A percentile compares a stretch with the other conserved stretches of the same genome.
phyloP scores from a whole-genome alignment of 2,329 filamentous ascomycete species.

The Microcyclosporella mali region DNA sequence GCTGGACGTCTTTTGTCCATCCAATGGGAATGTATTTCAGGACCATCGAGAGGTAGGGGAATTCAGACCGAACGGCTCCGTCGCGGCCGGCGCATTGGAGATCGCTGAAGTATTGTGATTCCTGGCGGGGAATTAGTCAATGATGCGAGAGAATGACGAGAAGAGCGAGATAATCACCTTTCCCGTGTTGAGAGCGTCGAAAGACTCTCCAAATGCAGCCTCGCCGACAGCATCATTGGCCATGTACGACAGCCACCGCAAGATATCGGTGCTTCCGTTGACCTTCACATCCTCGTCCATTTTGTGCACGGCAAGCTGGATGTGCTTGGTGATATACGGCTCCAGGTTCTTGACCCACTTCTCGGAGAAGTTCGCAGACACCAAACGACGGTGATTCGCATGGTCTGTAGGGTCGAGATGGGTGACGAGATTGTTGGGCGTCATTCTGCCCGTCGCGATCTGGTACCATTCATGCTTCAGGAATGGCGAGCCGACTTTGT shows the following conservation, averaged over 20 bases:
- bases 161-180: background rate
- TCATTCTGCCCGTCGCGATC: background rate
- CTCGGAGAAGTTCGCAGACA: constrained; percentile 3
- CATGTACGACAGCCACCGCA: constrained; percentile 7
- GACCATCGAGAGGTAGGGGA: background rate
- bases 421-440: constrained; percentile 1
- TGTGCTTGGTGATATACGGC: constrained; percentile 4
- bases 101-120: constrained; percentile 5
- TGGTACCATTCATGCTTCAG: constrained; percentile 3
- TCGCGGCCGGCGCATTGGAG: background rate
- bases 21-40: background rate
- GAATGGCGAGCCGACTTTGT: constrained; percentile 3
- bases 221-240: constrained; percentile 1
- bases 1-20: background rate
- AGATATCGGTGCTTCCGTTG: background rate
- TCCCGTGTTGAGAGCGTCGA: constrained; percentile 3
- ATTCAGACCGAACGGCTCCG: constrained; percentile 5
- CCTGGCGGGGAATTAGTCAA: background rate
- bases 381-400: constrained; percentile 1
- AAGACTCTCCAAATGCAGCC: constrained; percentile 5
- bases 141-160: background rate
- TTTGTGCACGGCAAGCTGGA: background rate
- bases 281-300: background rate
- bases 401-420: constrained; percentile 2
- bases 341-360: constrained; percentile 6